Conservation (phyloP, 768 basidiomycete genomes). For the Ramaria rubella region DNA sequence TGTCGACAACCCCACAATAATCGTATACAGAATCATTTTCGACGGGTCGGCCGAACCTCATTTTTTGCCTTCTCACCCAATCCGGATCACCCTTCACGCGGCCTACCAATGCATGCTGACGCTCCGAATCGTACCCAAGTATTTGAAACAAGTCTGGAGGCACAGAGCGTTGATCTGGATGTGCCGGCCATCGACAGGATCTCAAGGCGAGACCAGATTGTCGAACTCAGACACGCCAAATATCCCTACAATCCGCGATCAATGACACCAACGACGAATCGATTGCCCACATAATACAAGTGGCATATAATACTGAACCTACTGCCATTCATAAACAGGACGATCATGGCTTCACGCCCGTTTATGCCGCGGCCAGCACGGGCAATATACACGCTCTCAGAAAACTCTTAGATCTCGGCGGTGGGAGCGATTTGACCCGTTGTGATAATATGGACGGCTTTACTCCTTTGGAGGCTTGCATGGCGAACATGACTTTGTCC, state of each 20-base stretch:
- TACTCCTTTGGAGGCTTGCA: background rate
- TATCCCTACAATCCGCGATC: conserved; percentile 14
- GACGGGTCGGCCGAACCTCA: conserved; percentile 16
- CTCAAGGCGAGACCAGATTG: too few species aligned
- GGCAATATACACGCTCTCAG: background rate
- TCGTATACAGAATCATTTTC: conserved; percentile 14
- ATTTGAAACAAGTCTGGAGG: background rate
- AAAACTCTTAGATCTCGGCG: background rate
- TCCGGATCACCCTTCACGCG: conserved; percentile 14
- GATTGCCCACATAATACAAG: conserved; percentile 7
- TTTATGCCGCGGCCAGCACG: conserved; percentile 13
- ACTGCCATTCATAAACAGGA: conserved; percentile 5
- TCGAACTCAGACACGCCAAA: background rate
- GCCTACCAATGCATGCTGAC: conserved; percentile 10
- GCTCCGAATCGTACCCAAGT: background rate
- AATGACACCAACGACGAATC: background rate
- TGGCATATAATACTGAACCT: conserved; percentile 1
- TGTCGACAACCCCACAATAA: background rate
- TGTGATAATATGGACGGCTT: background rate
- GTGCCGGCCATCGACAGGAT: background rate
- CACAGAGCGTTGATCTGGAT: too few species aligned
- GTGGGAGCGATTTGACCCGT: background rate
- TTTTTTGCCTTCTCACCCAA: conserved; percentile 14
- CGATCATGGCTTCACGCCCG: conserved; percentile 12
- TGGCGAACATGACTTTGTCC: background rate